Evolutionary conservation across 2,329 filamentous ascomycete genomes (phyloP), one percentile per base, ranked within the genome.

Genomic region (Colletotrichum destructivum): DNA sequence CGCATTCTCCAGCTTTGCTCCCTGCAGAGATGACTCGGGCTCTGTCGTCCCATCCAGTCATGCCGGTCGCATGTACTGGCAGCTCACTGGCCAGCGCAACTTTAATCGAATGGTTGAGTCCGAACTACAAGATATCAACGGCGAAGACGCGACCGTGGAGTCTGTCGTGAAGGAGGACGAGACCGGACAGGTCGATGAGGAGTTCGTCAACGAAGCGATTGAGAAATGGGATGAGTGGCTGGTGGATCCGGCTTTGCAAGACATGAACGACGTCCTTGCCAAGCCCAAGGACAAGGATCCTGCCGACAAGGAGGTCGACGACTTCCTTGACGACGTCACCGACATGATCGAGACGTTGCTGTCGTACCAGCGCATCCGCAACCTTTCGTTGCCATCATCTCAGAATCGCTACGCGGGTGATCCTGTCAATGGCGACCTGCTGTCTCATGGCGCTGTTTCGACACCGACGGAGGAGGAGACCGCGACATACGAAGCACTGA

Each of bases 1-100:
- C 66, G 93, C 91, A 1, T 96, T 95, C 79, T 94, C 92, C 0
- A 93, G 92, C 77, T 96, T 95, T 79, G 93, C 93, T 7, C 93
- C 93, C 0, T 90, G 88, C 62, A 91, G 89, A 75, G 93, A 96
- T 79, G 91, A 95, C 77, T 88, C 92, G 3, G 89, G 88, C 15
- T 92, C 93, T 7, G 85, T 95, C 69, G 85, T 94, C 3, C 89
- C 93, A 0, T 90, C 91, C 2, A 89, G 89, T 44, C 86, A 90
- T 61, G 89, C 93, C 71, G 90, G 90, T 63, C 89, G 89, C 76
- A 82, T 95, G 60, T 95, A 93, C 92, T 96, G 93, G 92, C 90
- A 94, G 78, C 90, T 89, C 73, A 84, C 88, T 62, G 93, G 93
- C 38, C 88, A 90, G 75, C 89, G 88, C 71, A 88, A 84, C 66